These are phyloP conservation scores for Linum trigynum DNA, from an alignment of 345 rosid genomes.

Conservation along the genomic window DNA sequence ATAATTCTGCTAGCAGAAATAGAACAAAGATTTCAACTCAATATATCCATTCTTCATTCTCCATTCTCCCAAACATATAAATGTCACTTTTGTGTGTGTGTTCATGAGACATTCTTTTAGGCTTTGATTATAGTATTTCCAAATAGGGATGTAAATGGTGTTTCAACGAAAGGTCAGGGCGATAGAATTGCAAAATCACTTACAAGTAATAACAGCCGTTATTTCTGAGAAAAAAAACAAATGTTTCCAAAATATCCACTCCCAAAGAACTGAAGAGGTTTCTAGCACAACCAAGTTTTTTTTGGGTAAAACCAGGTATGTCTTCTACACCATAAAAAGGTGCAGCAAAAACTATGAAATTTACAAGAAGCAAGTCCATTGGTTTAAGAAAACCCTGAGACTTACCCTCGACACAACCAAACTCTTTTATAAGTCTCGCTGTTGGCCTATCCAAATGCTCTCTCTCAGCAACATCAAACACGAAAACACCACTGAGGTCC, in stretches of 20 bases:
- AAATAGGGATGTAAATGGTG: background rate
- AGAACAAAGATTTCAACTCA: background rate
- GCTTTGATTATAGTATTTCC: too few species aligned
- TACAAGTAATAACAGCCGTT: background rate
- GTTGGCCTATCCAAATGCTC: slow-evolving; percentile 78
- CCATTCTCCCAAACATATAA: background rate
- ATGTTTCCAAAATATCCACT: background rate
- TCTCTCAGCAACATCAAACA: slow-evolving; percentile 65
- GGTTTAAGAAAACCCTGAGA: background rate
- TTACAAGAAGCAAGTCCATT: slow-evolving; percentile 1
- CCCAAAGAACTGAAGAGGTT: background rate
- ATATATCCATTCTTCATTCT: background rate
- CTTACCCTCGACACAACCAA: slow-evolving; percentile 61
- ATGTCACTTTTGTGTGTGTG: background rate
- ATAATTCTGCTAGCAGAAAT: slow-evolving; percentile 47
- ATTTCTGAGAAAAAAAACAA: background rate
- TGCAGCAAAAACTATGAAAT: slow-evolving; percentile 2
- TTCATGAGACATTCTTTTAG: too few species aligned
- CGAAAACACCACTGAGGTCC: slow-evolving; percentile 67
- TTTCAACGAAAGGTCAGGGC: background rate
- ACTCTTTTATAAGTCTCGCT: slow-evolving; percentile 76
- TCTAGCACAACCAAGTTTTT: background rate
- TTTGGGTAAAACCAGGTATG: background rate
- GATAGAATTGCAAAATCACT: background rate
- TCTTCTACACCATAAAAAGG: background rate